Evolutionary conservation across 2,329 filamentous ascomycete species (phyloP).

Genomic region (Neoarthrinium moseri): DNA sequence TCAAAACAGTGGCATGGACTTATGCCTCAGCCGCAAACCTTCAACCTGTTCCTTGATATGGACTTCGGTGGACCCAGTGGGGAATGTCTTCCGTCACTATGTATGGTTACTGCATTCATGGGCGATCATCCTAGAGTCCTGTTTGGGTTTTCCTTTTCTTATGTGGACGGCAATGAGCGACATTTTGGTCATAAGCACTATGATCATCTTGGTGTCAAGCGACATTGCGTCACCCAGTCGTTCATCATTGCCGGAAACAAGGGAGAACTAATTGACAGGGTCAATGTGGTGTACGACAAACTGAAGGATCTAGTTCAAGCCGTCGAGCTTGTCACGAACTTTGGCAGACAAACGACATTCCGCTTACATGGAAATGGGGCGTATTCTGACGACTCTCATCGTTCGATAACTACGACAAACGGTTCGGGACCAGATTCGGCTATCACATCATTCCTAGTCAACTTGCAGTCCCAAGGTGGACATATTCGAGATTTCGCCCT

Average conservation of each 20-base stretch:
- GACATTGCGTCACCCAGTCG: conserved; percentile 10
- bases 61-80: conserved; percentile 17
- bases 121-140: conserved; percentile 14
- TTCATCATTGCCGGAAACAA: conserved; percentile 16
- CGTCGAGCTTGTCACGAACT: conserved; percentile 8
- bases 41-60: conserved; percentile 18
- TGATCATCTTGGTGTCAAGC: not conserved
- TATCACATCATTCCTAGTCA: conserved; percentile 12
- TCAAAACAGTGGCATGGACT: no score
- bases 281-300: conserved; percentile 7
- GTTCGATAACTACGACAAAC: not conserved
- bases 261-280: conserved; percentile 15
- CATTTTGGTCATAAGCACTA: conserved; percentile 15
- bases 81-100: conserved; percentile 8
- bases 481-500: conserved; percentile 12
- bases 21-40: conserved; percentile 10
- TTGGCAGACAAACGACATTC: not conserved
- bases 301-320: conserved; percentile 11
- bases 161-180: conserved; percentile 17
- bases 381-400: not conserved
- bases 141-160: conserved; percentile 16
- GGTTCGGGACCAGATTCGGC: not conserved
- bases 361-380: not conserved
- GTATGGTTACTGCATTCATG: conserved; percentile 14
- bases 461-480: conserved; percentile 10